phyloP scores from a whole-genome alignment of 2,329 filamentous ascomycete genomes.

The Verticillium tricorpus region DNA sequence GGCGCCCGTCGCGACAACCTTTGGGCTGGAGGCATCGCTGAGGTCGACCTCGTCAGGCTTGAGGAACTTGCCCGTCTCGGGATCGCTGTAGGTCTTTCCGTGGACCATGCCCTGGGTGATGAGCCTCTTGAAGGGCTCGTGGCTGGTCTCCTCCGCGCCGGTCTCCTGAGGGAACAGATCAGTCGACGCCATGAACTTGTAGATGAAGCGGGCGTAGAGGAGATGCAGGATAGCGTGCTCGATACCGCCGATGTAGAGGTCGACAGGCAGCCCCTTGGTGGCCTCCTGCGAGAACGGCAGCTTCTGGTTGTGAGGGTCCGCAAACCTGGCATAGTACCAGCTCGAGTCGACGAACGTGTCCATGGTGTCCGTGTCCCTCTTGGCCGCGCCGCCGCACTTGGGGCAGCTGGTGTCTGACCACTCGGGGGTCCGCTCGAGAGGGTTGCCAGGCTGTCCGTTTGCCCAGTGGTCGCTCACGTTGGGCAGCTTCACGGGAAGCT shows the following conservation, averaged over 20 bases:
- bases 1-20: conserved; percentile 57
- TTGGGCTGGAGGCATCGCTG: conserved; percentile 48
- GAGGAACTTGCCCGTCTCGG: conserved; percentile 69
- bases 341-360: conserved; percentile 95
- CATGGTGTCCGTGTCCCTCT: conserved; percentile 90
- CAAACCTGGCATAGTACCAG: conserved; percentile 85
- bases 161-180: conserved; percentile 36
- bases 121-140: conserved; percentile 77
- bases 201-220: conserved; percentile 84
- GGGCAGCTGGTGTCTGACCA: conserved; percentile 78
- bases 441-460: conserved; percentile 68
- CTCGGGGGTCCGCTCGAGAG: conserved; percentile 64
- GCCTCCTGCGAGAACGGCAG: conserved; percentile 58
- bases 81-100: conserved; percentile 76
- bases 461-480: conserved; percentile 64
- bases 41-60: conserved; percentile 70
- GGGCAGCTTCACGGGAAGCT: conserved; percentile 75
- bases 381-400: conserved; percentile 64
- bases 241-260: conserved; percentile 84
- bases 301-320: conserved; percentile 62
- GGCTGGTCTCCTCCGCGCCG: conserved; percentile 27
- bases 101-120: conserved; percentile 93
- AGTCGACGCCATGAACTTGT: conserved; percentile 71
- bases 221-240: conserved; percentile 90
- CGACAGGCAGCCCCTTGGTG: conserved; percentile 65